Percentiles rank a stretch among this genome's conserved stretches.
These are phyloP conservation scores for Plenodomus tracheiphilus DNA, from an alignment of 2,329 filamentous ascomycete species.

Conservation along the genomic window DNA sequence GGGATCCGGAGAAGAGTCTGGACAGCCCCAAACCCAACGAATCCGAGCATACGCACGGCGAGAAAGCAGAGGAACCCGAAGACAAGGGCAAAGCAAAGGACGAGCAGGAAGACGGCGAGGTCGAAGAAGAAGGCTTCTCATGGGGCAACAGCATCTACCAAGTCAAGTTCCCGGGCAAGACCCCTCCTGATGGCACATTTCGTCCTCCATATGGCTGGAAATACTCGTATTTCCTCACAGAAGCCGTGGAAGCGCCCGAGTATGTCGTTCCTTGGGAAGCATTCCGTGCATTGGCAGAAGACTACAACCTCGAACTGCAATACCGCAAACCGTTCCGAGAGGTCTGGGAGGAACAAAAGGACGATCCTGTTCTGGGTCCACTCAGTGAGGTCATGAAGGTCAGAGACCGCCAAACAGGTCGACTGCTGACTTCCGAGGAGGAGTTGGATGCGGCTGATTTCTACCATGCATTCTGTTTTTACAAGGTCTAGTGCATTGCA, in stretches of 20 bases:
- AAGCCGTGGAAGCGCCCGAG: slow-evolving; percentile 95
- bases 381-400: slow-evolving; percentile 97
- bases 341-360: slow-evolving; percentile 89
- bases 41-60: slow-evolving; percentile 39
- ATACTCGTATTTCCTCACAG: slow-evolving; percentile 94
- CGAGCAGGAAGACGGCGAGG: slow-evolving; percentile 51
- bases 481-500: slow-evolving; percentile 69
- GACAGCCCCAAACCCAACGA: slow-evolving; percentile 41
- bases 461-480: slow-evolving; percentile 95
- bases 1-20: slow-evolving; percentile 52
- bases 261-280: slow-evolving; percentile 99
- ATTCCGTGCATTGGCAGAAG: slow-evolving; percentile 91
- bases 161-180: slow-evolving; percentile 82
- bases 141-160: slow-evolving; percentile 95
- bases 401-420: slow-evolving; percentile 67
- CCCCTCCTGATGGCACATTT: slow-evolving; percentile 85
- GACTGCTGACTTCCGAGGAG: slow-evolving; percentile 73
- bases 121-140: slow-evolving; percentile 56
- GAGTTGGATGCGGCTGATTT: slow-evolving; percentile 87
- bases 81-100: slow-evolving; percentile 51
- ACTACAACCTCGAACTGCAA: slow-evolving; percentile 94
- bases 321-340: slow-evolving; percentile 91
- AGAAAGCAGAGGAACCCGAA: slow-evolving; percentile 27
- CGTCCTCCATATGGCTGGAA: slow-evolving; percentile 96
- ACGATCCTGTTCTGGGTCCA: slow-evolving; percentile 77